Base-by-base conservation (phyloP, 306 rosid species). In the Parietaria judaica region DNA sequence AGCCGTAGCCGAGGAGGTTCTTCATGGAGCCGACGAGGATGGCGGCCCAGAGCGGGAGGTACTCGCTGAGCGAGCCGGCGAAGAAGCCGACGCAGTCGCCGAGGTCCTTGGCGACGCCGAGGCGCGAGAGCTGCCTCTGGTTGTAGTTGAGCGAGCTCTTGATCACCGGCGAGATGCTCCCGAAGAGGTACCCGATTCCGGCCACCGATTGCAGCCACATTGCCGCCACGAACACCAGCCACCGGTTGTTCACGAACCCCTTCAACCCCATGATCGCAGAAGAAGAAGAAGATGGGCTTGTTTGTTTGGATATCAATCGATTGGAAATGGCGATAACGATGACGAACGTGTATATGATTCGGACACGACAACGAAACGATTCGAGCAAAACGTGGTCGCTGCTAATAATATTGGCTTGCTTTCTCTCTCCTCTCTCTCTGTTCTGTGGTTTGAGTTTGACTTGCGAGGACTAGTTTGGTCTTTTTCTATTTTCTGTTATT, bases 201-300 rank as follows among this genome's bases (percentile, higher is more conserved):
- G 99, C 99, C 70, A 90, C 82, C n/a, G 96, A 92, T 11, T 92
- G 98, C 58, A 92, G 44, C 96, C 98, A 92, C 88, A 88, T 92
- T 82, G 98, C 90, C 5, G 84, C 85, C 15, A 88, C 98, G 46
- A 92, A 92, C 3, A 92, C 98, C 15, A 92, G 77, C 98, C 98
- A 92, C 63, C 96, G 70, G 70, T 81, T 88, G 77, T 52, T 76
- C 45, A 74, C 51, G 16, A 91, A 75, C 0, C 75, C 71, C 14
- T 38, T 5, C 0, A 85, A 8, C 63, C 68, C 85, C 68, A 1
- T 13, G 45, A 41, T 11, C 3, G 12, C 7, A 5, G 45, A 41
- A 41, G 45, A 41, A 41, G 45, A 5, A 41, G 45, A 5, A 8
- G 3, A 1, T 5, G 45, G 9, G 45, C 3, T 41, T 41, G 45